Evolutionary conservation across 2,329 filamentous ascomycete genomes (phyloP).

Genomic region (Leptographium procerum): DNA sequence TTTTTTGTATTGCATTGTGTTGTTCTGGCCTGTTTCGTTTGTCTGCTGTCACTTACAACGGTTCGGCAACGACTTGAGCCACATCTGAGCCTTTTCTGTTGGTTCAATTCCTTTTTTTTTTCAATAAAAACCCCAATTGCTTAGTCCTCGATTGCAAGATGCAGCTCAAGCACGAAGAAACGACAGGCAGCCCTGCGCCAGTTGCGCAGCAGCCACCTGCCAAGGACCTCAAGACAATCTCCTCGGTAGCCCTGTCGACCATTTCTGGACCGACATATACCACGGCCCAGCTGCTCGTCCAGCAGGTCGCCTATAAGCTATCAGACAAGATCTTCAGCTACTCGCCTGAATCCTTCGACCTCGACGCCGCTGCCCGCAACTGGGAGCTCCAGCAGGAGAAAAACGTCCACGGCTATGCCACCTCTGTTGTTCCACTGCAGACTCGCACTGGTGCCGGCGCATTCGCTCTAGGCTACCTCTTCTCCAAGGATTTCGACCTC

Average conservation of each 20-base stretch:
- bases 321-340: conserved; percentile 98
- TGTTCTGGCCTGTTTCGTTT: background rate
- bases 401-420: conserved; percentile 75
- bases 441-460: conserved; percentile 81
- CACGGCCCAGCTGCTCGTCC: conserved; percentile 84
- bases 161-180: conserved; percentile 14
- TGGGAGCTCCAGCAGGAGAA: conserved; percentile 61
- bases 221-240: conserved; percentile 26
- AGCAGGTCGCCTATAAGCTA: conserved; percentile 89
- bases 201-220: conserved; percentile 1
- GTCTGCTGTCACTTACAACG: background rate
- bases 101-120: background rate
- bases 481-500: conserved; percentile 91
- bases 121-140: background rate
- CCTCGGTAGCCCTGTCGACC: conserved; percentile 39
- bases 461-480: conserved; percentile 91
- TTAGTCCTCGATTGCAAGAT: conserved; percentile 1
- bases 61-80: background rate
- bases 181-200: conserved; percentile 12
- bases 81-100: background rate
- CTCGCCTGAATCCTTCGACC: conserved; percentile 84
- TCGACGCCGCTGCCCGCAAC: conserved; percentile 69
- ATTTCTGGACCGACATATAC: conserved; percentile 85
- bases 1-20: background rate
- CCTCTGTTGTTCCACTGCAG: conserved; percentile 69